phyloP scores from a whole-genome alignment of 2,329 filamentous ascomycete genomes.

The Hypoxylon sp. region DNA sequence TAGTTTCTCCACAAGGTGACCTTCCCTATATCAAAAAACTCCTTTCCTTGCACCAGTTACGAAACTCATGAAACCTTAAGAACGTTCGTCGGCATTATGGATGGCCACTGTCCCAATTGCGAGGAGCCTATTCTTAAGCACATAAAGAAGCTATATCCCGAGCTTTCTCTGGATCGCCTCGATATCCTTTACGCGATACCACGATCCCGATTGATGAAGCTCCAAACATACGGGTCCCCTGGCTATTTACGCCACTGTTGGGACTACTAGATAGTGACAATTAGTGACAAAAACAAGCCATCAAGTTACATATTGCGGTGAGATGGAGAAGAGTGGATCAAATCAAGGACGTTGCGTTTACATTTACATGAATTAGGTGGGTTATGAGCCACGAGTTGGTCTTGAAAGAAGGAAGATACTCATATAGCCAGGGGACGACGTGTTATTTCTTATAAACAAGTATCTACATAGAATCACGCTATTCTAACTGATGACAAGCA shows the following conservation, averaged over 20 bases:
- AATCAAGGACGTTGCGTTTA: neutral
- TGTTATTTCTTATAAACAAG: neutral
- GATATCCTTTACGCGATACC: neutral
- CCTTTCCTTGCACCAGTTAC: neutral
- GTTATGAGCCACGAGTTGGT: neutral
- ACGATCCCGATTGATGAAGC: no score
- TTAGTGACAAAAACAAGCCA: neutral
- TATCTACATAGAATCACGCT: neutral
- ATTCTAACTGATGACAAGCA: neutral
- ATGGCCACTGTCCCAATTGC: slow-evolving; percentile 4
- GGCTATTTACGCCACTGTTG: no score
- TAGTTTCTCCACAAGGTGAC: slow-evolving; percentile 12
- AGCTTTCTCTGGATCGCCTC: neutral
- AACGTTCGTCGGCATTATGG: slow-evolving; percentile 22
- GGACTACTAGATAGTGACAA: neutral
- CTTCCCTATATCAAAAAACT: no score
- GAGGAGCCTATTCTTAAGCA: neutral
- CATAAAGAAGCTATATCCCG: neutral
- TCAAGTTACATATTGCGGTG: neutral
- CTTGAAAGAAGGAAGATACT: neutral
- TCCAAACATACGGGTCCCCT: no score
- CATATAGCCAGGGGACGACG: neutral
- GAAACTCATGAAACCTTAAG: neutral
- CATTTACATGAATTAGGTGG: neutral
- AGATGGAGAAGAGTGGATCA: neutral